A percentile compares a stretch with the other conserved stretches of the same genome.
These are phyloP conservation scores for Neofusicoccum sp. DNA, from an alignment of 2,329 filamentous ascomycete genomes.

Conservation along the genomic window DNA sequence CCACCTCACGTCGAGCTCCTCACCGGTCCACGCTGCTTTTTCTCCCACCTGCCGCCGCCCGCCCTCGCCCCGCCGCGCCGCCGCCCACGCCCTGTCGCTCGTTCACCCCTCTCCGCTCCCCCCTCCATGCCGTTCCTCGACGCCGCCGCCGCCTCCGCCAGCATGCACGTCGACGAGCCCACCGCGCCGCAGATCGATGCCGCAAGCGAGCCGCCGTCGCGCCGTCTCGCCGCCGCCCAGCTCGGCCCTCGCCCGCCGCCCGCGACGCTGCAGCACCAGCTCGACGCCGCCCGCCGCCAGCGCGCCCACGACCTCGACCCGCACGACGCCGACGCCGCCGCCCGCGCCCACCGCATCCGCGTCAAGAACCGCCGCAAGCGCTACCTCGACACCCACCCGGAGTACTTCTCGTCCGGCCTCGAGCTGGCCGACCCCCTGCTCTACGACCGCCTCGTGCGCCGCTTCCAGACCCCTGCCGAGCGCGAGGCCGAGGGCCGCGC, in stretches of 20 bases:
- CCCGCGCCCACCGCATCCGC: conserved; percentile 46
- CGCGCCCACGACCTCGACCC: conserved; percentile 15
- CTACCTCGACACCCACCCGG: conserved; percentile 69
- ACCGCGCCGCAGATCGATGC: conserved; percentile 24
- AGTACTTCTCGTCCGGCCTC: conserved; percentile 65
- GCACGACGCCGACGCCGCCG: not conserved
- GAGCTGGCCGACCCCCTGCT: conserved; percentile 74
- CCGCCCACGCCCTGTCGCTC: not conserved
- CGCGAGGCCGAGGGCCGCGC: conserved; percentile 68
- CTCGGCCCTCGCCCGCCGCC: conserved; percentile 23
- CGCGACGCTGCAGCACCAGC: not conserved
- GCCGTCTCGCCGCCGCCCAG: conserved; percentile 28
- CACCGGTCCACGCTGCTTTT: conserved; percentile 13
- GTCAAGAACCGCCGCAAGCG: conserved; percentile 75
- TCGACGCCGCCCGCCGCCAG: conserved; percentile 7
- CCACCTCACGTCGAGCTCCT: conserved; percentile 10
- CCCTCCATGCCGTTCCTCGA: conserved; percentile 17
- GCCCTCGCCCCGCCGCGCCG: not conserved
- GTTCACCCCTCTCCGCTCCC: conserved; percentile 1
- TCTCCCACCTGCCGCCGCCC: conserved; percentile 2
- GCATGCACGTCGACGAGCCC: conserved; percentile 13
- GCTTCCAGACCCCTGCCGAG: conserved; percentile 71
- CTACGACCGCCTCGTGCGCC: conserved; percentile 76
- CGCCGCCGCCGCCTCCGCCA: not conserved
- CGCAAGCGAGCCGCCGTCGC: conserved; percentile 25